Evolutionary conservation across 306 rosid species (phyloP).

Genomic region (Oxytropis ochrocephala): DNA sequence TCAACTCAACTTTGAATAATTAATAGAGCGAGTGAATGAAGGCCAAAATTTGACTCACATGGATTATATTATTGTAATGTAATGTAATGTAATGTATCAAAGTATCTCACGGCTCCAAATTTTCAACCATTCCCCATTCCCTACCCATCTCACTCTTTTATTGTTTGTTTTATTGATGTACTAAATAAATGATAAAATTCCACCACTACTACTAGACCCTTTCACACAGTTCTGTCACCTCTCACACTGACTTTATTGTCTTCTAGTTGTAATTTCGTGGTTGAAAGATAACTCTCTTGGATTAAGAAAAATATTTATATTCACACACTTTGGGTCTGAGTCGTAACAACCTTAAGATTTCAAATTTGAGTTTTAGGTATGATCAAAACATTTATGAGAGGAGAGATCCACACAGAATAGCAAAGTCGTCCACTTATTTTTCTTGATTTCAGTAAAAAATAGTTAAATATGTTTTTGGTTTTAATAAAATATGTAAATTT

Average conservation of each 20-base stretch:
- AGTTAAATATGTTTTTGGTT: no score
- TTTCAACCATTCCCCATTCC: neutral
- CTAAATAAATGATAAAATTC: neutral
- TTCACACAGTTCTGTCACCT: neutral
- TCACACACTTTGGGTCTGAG: no score
- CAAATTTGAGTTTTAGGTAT: no score
- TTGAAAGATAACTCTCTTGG: no score
- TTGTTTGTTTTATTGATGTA: neutral
- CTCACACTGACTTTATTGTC: neutral
- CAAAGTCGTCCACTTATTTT: no score
- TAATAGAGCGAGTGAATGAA: neutral
- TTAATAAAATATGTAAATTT: no score
- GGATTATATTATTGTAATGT: neutral
- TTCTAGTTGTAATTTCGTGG: neutral
- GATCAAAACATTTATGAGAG: no score
- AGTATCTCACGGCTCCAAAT: conserved; percentile 15
- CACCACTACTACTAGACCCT: neutral
- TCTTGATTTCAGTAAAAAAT: no score
- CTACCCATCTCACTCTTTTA: neutral
- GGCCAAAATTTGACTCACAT: neutral
- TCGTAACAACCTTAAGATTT: no score
- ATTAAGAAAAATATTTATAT: no score
- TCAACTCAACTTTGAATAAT: neutral
- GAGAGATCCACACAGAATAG: no score
- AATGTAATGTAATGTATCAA: neutral